Evolutionary conservation across 495 filamentous ascomycete genomes (phyloP).

Genomic region (Penicillium crystallinum): DNA sequence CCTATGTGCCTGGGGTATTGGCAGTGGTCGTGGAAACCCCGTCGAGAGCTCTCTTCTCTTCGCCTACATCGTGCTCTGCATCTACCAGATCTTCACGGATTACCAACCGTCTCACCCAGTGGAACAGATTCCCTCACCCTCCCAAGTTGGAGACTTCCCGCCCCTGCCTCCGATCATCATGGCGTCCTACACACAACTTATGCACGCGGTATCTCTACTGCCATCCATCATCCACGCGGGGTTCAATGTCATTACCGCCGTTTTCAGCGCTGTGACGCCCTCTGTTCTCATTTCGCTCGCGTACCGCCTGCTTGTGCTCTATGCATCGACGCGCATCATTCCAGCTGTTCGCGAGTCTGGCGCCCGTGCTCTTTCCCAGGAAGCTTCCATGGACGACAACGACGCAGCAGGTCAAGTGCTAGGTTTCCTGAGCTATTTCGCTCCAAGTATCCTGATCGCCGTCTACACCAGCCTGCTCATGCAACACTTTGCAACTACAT

Average conservation of each 20-base stretch:
- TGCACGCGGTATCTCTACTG: constrained; percentile 76
- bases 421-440: constrained; percentile 83
- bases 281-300: constrained; percentile 90
- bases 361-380: constrained; percentile 72
- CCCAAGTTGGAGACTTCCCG: constrained; percentile 73
- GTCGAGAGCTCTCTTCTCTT: constrained; percentile 95
- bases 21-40: constrained; percentile 88
- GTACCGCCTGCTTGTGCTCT: constrained; percentile 90
- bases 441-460: constrained; percentile 83
- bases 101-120: constrained; percentile 72
- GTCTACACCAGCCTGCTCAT: constrained; percentile 96
- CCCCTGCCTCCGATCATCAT: constrained; percentile 95
- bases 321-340: constrained; percentile 92
- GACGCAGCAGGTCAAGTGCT: constrained; percentile 76
- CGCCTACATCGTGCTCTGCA: constrained; percentile 92
- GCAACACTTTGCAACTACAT: constrained; percentile 83
- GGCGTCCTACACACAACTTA: constrained; percentile 91
- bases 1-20: constrained; percentile 89
- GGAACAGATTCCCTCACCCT: constrained; percentile 48
- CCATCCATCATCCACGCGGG: constrained; percentile 79
- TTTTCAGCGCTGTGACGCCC: constrained; percentile 87
- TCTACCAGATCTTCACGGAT: constrained; percentile 99
- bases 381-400: constrained; percentile 75
- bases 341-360: constrained; percentile 85
- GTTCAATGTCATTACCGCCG: constrained; percentile 81